Conservation (phyloP, 371 early-diverging fungal species). For the Mucor piriformis region DNA sequence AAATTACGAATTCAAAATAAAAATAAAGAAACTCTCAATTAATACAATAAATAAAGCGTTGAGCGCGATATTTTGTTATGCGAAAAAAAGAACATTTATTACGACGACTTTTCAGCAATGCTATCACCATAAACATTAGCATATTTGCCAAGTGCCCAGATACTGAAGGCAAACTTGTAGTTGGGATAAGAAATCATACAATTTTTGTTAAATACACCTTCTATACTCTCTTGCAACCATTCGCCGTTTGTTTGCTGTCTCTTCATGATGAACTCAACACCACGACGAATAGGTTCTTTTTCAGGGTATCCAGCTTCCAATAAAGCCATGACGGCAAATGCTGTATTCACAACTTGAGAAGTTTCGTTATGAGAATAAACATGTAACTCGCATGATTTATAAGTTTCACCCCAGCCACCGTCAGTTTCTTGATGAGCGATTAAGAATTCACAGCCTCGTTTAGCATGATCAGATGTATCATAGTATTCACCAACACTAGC, state of each 20-base stretch:
- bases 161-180: slow-evolving; percentile 91
- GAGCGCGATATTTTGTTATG: slow-evolving; percentile 3
- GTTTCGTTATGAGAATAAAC: slow-evolving; percentile 66
- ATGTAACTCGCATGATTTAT: slow-evolving; percentile 81
- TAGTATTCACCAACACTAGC: slow-evolving; percentile 85
- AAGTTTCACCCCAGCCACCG: slow-evolving; percentile 98
- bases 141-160: slow-evolving; percentile 95
- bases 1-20: background rate
- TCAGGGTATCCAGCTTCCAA: slow-evolving; percentile 90
- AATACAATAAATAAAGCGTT: slow-evolving; percentile 1
- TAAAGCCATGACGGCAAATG: slow-evolving; percentile 86
- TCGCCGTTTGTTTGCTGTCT: slow-evolving; percentile 90
- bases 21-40: background rate
- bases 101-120: slow-evolving; percentile 4
- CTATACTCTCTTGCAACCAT: slow-evolving; percentile 96
- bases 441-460: slow-evolving; percentile 82
- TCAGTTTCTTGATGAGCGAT: slow-evolving; percentile 84
- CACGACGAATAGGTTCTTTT: slow-evolving; percentile 72
- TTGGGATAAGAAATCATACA: slow-evolving; percentile 94
- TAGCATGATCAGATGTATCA: slow-evolving; percentile 59
- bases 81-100: too few species aligned
- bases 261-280: slow-evolving; percentile 80
- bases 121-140: slow-evolving; percentile 68
- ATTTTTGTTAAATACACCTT: slow-evolving; percentile 97
- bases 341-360: slow-evolving; percentile 92